Conservation (phyloP, 768 basidiomycete species). For the Solioccasus polychromus region DNA sequence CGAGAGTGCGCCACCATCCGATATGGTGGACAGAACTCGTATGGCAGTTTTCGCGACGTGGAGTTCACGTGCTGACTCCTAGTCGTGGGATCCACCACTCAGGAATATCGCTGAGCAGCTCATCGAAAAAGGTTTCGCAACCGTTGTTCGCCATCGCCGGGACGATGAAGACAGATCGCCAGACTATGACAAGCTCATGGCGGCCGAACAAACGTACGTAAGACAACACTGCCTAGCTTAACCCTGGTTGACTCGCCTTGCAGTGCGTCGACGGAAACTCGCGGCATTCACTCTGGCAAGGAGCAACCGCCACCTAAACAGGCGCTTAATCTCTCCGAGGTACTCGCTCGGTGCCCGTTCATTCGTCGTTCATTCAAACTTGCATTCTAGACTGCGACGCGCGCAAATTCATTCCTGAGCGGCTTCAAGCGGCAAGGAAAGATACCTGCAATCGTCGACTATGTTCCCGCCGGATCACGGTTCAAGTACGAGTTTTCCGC, state of each 20-base stretch:
- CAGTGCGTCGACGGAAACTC: conserved; percentile 73
- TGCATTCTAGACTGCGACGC: conserved; percentile 51
- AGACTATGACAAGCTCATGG: conserved; percentile 94
- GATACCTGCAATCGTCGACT: conserved; percentile 86
- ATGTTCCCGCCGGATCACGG: conserved; percentile 89
- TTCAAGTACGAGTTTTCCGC: conserved; percentile 69
- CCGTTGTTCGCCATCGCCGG: conserved; percentile 85
- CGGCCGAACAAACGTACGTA: conserved; percentile 86
- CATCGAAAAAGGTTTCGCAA: conserved; percentile 89
- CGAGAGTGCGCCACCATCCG: conserved; percentile 89
- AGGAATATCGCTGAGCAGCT: conserved; percentile 93
- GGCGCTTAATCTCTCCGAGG: conserved; percentile 92
- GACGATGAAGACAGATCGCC: conserved; percentile 96
- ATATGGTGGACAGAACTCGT: conserved; percentile 80
- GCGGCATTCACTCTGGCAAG: conserved; percentile 92
- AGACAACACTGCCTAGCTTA: neutral
- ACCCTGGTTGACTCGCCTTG: conserved; percentile 8
- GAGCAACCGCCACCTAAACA: conserved; percentile 76
- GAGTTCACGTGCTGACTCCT: conserved; percentile 1
- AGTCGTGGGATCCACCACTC: neutral
- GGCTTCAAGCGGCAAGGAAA: conserved; percentile 88
- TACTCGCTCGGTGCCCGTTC: conserved; percentile 27
- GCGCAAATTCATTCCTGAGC: conserved; percentile 85
- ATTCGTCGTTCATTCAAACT: neutral
- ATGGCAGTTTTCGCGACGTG: conserved; percentile 23